phyloP scores from a whole-genome alignment of 208 protist species.

The Trypanosoma avium region DNA sequence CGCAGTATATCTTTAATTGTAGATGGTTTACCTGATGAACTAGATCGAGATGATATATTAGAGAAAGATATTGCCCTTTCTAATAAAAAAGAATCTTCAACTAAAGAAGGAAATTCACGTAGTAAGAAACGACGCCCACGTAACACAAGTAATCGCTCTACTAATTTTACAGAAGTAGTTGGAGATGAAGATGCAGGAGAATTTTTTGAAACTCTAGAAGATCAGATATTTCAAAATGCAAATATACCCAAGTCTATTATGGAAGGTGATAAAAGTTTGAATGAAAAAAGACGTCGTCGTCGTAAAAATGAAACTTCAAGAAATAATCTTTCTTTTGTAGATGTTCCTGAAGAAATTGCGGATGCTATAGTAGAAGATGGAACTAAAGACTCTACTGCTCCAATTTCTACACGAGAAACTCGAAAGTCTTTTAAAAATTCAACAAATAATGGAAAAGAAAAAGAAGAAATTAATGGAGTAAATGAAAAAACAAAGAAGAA shows the following conservation, averaged over 20 bases:
- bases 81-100: not conserved
- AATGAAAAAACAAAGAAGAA: not conserved
- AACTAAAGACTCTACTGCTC: not conserved
- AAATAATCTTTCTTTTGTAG: constrained; percentile 7
- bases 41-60: not conserved
- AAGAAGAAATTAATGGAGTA: not conserved
- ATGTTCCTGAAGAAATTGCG: constrained; percentile 1
- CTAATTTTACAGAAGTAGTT: constrained; percentile 48
- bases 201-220: not conserved
- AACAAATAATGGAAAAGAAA: not conserved
- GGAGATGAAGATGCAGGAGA: constrained; percentile 13
- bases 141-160: constrained; percentile 42
- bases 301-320: not conserved
- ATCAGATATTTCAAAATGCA: not conserved
- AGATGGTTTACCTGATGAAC: not conserved
- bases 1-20: constrained; percentile 7
- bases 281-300: constrained; percentile 1
- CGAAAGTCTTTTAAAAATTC: too few species aligned
- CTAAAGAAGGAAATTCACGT: constrained; percentile 1
- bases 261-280: not conserved
- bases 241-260: not conserved
- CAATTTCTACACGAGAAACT: not conserved
- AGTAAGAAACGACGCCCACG: constrained; percentile 31
- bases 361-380: constrained; percentile 2
- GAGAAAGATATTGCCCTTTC: not conserved